These are phyloP conservation scores for Tuber magnatum DNA, from an alignment of 495 filamentous ascomycete genomes.

Conservation along the genomic window DNA sequence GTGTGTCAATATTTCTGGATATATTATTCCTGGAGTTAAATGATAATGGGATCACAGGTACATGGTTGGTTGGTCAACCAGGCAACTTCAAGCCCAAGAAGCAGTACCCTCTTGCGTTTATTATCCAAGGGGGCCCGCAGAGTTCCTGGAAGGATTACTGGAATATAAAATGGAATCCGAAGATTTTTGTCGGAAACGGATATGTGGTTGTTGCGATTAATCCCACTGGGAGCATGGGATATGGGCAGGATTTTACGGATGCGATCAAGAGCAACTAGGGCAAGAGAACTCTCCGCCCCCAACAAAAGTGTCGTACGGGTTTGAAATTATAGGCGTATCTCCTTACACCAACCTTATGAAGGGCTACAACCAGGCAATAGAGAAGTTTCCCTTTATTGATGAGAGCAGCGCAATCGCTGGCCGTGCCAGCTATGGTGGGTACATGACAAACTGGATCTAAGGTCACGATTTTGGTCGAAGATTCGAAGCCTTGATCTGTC, in stretches of 20 bases:
- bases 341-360: constrained; percentile 51
- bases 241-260: constrained; percentile 71
- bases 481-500: constrained; percentile 79
- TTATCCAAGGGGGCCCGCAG: constrained; percentile 85
- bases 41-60: constrained; percentile 46
- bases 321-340: constrained; percentile 21
- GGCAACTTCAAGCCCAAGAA: constrained; percentile 61
- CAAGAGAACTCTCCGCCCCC: constrained; percentile 10
- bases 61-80: constrained; percentile 73
- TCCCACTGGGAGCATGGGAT: constrained; percentile 78
- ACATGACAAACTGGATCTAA: constrained; percentile 57
- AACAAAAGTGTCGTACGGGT: not conserved
- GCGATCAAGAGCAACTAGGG: constrained; percentile 71
- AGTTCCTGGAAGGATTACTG: constrained; percentile 73
- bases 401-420: constrained; percentile 66
- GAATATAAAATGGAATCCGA: constrained; percentile 84
- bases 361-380: constrained; percentile 67
- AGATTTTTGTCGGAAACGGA: constrained; percentile 81
- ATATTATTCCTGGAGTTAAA: not conserved
- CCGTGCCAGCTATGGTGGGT: constrained; percentile 82
- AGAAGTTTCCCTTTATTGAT: constrained; percentile 68
- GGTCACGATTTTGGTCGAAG: constrained; percentile 63
- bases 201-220: constrained; percentile 61
- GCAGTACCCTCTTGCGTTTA: constrained; percentile 71
- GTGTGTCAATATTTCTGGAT: constrained; percentile 3